phyloP scores from a whole-genome alignment of 202 grass and related monocot species.

The Schoenoplectus triqueter region DNA sequence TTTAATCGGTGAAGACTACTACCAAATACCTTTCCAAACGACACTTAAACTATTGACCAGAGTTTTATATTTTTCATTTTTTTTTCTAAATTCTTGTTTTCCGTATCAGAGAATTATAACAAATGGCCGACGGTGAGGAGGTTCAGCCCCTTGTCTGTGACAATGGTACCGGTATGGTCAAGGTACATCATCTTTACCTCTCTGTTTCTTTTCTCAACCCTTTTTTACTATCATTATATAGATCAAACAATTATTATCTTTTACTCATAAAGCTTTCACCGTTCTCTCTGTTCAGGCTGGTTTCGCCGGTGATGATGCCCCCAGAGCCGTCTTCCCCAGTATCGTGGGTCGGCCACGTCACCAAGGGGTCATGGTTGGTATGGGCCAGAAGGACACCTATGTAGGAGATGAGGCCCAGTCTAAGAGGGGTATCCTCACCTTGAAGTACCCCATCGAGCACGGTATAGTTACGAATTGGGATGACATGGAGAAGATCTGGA shows the following conservation, averaged over 20 bases:
- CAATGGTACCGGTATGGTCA: slow-evolving; percentile 97
- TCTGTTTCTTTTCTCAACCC: background rate
- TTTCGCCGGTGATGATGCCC: slow-evolving; percentile 87
- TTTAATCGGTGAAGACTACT: background rate
- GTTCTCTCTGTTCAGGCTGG: slow-evolving; percentile 53
- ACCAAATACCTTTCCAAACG: slow-evolving; percentile 9
- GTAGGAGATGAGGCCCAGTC: slow-evolving; percentile 94
- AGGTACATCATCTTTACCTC: slow-evolving; percentile 51
- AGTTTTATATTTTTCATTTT: slow-evolving; percentile 5
- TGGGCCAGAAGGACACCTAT: slow-evolving; percentile 95
- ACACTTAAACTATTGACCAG: slow-evolving; percentile 7
- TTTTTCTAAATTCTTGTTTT: slow-evolving; percentile 31
- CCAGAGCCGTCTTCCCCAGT: slow-evolving; percentile 93
- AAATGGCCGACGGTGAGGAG: slow-evolving; percentile 91
- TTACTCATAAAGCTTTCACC: background rate
- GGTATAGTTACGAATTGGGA: slow-evolving; percentile 98
- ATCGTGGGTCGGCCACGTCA: slow-evolving; percentile 89
- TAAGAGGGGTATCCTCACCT: slow-evolving; percentile 93
- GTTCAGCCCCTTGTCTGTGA: slow-evolving; percentile 92
- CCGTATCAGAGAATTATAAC: slow-evolving; percentile 38
- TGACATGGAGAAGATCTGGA: slow-evolving; percentile 99
- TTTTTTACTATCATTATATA: slow-evolving; percentile 13
- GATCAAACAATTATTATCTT: background rate
- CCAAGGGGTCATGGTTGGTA: slow-evolving; percentile 92
- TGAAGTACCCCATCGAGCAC: slow-evolving; percentile 96